phyloP scores from a whole-genome alignment of 2,329 filamentous ascomycete species.

The Penicillium olsonii region DNA sequence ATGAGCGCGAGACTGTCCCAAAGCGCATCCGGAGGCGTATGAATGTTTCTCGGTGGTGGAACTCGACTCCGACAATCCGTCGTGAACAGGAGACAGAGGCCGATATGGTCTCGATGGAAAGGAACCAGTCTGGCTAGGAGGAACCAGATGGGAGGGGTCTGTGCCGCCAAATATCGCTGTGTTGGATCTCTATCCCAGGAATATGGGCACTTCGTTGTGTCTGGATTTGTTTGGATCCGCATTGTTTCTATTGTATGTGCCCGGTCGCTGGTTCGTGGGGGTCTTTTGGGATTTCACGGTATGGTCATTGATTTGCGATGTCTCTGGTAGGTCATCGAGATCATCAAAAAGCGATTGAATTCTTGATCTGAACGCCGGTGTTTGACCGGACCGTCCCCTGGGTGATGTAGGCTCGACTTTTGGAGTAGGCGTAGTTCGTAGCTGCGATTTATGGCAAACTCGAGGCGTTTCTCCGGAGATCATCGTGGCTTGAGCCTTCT shows the following conservation, averaged over 20 bases:
- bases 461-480: not conserved
- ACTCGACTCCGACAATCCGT: not conserved
- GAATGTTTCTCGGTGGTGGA: slow-evolving; percentile 17
- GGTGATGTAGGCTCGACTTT: slow-evolving; percentile 4
- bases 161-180: too few species aligned
- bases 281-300: slow-evolving; percentile 15
- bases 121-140: not conserved
- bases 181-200: slow-evolving; percentile 37
- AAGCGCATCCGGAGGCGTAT: slow-evolving; percentile 21
- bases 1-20: slow-evolving; percentile 30
- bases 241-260: slow-evolving; percentile 19
- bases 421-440: slow-evolving; percentile 1
- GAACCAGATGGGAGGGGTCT: too few species aligned
- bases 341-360: slow-evolving; percentile 42
- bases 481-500: not conserved
- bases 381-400: slow-evolving; percentile 13
- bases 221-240: slow-evolving; percentile 38
- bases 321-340: slow-evolving; percentile 39
- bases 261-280: slow-evolving; percentile 16
- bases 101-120: slow-evolving; percentile 4
- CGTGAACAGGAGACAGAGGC: slow-evolving; percentile 6
- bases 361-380: slow-evolving; percentile 24
- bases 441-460: not conserved
- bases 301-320: slow-evolving; percentile 22
- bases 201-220: slow-evolving; percentile 48